Conservation (phyloP, 2,329 filamentous ascomycete genomes). For the Alternaria sp. region DNA sequence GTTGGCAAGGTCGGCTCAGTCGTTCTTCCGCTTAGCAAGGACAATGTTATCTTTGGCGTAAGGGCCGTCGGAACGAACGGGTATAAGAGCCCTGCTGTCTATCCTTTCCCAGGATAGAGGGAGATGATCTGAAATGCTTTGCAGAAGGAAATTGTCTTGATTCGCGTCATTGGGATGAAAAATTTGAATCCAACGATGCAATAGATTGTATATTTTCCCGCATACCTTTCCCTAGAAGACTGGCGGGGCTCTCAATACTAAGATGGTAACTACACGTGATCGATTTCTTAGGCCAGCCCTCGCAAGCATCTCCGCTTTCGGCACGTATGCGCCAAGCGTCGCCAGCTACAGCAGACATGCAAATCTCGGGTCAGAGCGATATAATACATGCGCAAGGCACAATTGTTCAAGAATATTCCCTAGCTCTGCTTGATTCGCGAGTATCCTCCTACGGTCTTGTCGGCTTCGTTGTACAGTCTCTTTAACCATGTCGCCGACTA, state of each 20-base stretch:
- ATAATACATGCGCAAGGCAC: background rate
- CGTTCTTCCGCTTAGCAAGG: slow-evolving; percentile 63
- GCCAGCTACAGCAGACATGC: background rate
- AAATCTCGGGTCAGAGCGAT: background rate
- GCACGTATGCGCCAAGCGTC: background rate
- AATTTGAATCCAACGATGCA: background rate
- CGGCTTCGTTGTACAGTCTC: background rate
- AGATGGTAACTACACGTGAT: background rate
- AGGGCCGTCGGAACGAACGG: slow-evolving; percentile 61
- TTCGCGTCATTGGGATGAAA: background rate
- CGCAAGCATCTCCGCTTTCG: background rate
- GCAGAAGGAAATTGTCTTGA: background rate
- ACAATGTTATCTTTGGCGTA: slow-evolving; percentile 67
- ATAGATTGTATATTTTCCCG: background rate
- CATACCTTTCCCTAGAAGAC: background rate
- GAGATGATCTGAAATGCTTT: background rate
- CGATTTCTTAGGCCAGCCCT: background rate
- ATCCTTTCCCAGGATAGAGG: slow-evolving; percentile 51
- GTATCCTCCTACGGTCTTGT: background rate
- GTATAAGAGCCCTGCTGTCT: slow-evolving; percentile 60
- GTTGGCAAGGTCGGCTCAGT: slow-evolving; percentile 60
- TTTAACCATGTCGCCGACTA: slow-evolving; percentile 20
- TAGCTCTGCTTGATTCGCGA: background rate
- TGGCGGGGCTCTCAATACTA: background rate
- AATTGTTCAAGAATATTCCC: background rate